Conservation (phyloP, 2,329 filamentous ascomycete genomes). For the Phyllosticta capitalensis region DNA sequence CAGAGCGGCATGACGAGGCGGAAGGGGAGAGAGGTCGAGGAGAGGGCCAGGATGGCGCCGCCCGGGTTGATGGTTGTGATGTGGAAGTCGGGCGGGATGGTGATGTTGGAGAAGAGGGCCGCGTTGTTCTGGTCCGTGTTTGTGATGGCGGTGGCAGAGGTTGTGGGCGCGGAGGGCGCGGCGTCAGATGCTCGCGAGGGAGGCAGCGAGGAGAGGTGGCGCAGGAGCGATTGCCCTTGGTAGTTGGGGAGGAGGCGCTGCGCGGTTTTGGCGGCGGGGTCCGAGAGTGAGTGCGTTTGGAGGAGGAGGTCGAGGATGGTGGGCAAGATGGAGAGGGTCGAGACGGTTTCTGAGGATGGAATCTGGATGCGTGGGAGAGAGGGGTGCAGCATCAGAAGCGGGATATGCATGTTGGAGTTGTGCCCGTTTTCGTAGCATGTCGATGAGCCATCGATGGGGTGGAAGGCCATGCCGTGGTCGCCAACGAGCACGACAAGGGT, state of each 20-base stretch:
- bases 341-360: constrained; percentile 30
- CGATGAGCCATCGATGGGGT: constrained; percentile 27
- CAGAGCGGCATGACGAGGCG: constrained; percentile 20
- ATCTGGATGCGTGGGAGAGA: constrained; percentile 33
- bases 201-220: constrained; percentile 12
- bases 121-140: not conserved
- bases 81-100: constrained; percentile 19
- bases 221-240: constrained; percentile 39
- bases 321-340: constrained; percentile 33
- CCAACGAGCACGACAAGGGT: constrained; percentile 40
- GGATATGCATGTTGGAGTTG: constrained; percentile 36
- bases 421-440: constrained; percentile 36
- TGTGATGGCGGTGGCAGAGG: not conserved
- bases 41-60: constrained; percentile 17
- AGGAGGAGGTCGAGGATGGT: constrained; percentile 38
- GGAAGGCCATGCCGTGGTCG: constrained; percentile 32
- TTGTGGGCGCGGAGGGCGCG: not conserved
- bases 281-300: constrained; percentile 31
- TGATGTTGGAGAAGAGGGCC: not conserved
- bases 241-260: constrained; percentile 34
- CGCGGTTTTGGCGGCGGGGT: constrained; percentile 23
- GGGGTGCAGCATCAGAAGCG: constrained; percentile 37
- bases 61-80: constrained; percentile 21
- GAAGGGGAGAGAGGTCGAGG: constrained; percentile 16
- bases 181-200: not conserved